Percentiles rank a stretch among this genome's conserved stretches.
phyloP scores from a whole-genome alignment of 2,329 filamentous ascomycete species.

The Beauveria brongniartii region DNA sequence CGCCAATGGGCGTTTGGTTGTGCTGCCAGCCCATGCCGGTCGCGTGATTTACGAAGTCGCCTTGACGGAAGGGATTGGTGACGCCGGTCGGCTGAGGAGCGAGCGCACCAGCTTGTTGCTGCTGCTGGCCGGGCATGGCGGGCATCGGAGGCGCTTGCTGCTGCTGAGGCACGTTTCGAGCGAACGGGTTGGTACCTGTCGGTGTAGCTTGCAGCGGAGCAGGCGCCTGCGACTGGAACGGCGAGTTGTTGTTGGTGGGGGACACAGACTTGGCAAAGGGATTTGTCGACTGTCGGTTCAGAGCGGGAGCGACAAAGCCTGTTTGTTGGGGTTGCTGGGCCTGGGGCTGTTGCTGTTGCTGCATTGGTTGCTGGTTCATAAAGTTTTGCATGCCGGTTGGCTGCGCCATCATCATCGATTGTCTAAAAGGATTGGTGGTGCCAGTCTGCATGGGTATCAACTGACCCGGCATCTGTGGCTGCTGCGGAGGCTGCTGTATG shows the following conservation, averaged over 20 bases:
- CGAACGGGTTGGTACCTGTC: conserved; percentile 54
- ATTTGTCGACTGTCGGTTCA: conserved; percentile 65
- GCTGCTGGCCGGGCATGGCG: not conserved
- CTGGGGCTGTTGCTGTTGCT: not conserved
- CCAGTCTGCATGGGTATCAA: conserved; percentile 18
- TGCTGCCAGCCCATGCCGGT: conserved; percentile 87
- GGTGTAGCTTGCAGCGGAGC: conserved; percentile 38
- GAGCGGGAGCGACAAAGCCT: conserved; percentile 28
- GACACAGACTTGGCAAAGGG: conserved; percentile 63
- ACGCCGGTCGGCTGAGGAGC: conserved; percentile 74
- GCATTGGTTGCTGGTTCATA: conserved; percentile 19
- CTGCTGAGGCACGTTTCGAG: conserved; percentile 32
- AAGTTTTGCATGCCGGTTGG: conserved; percentile 38
- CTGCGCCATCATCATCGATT: conserved; percentile 68
- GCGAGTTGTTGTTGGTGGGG: conserved; percentile 27
- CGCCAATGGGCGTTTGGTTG: conserved; percentile 69
- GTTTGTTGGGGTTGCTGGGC: not conserved
- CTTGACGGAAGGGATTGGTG: conserved; percentile 93
- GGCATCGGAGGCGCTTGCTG: conserved; percentile 4
- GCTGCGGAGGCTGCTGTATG: conserved; percentile 15
- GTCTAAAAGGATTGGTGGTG: conserved; percentile 86
- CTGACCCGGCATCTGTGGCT: conserved; percentile 18
- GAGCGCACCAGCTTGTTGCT: conserved; percentile 43
- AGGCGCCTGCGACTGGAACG: conserved; percentile 34
- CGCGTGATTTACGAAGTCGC: conserved; percentile 78